Base-by-base conservation (phyloP, 176 grass and related monocot species). In the Eleusine indica region DNA sequence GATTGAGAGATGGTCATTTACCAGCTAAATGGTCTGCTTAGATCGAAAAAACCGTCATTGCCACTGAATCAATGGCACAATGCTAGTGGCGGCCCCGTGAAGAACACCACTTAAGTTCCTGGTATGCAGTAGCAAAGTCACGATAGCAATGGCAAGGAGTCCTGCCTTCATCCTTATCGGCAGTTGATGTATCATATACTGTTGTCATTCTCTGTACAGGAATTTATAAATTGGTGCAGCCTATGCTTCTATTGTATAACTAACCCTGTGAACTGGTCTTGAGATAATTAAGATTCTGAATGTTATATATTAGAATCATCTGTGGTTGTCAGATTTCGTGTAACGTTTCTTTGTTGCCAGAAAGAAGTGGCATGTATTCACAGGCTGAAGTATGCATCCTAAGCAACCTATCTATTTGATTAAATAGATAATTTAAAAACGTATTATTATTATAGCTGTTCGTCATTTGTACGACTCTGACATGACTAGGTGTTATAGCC, bases 131-230 rank as follows among this genome's bases (percentile, higher is more conserved):
- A 58, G 65, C 25, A 15, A 66, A 53, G 76, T 66, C 78, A 82
- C 28, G 46, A 21, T 41, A 72, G 46, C 52, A 77, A 66, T 58
- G 10, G 11, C 28, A 15, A 18, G 32, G 66, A 48, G 29, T 25
- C 11, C 71, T 29, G 43, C 21, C 37, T 67, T 46, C 28, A 30
- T 82, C 61, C 73, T 38, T 38, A 9, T 60, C 44, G 46, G n/a
- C 67, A 10, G 62, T 58, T 80, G 41, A 74, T 77, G 49, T 6
- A 17, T 72, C 38, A 11, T 77, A 40, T 19, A 15, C 32, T 19
- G 17, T 66, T 32, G 4, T 22, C 11, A 35, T 67, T 53, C 42
- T 38, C 49, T 90, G 88, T 86, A 82, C 74, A 86, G 82, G 82
- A 75, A 82, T 65, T 71, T 57, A 4, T 25, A 43, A 5, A 57